Base-by-base conservation (phyloP, 768 basidiomycete species). In the Suillus spraguei region DNA sequence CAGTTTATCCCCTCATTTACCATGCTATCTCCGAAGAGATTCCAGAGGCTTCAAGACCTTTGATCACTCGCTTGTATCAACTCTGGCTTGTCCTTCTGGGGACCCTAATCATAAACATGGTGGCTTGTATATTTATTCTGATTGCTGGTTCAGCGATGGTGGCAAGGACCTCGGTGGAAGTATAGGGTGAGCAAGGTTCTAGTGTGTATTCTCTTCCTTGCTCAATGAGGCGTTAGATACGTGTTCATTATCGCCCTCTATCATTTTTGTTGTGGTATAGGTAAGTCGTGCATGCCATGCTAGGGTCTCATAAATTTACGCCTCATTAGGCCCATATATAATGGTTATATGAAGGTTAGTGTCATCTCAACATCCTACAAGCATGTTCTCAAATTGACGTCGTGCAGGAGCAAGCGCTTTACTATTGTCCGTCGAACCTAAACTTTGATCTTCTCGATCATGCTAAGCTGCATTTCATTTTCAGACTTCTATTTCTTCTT, bases 241-340 rank as follows among this genome's bases (percentile, higher is more conserved):
- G 60, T 95, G 46, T 81, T 93, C 60, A 78, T 96, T 59, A 97
- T 98, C 70, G 77, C 87, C 13, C 85, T 42, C 74, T 87, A 41
- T 95, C 93, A 16, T 99, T 99, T 81, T 81, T 98, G 65, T 82
- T 95, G 65, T 98, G 97, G 97, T 99, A 97, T 76, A 87, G 95
- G 92, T 91, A 66, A 71, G 90, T 73, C 28, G 67, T 58, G 59
- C 47, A 60, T 41, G 53, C 54, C 59, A 59, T 60, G 61, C 4
- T 9, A 60, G 62, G 49, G 32, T 63, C 8, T 59, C 62, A 49
- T 17, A 65, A 64, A 61, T 41, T 59, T 42, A 61, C 60, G 62
- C 64, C 35, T 61, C 59, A 39, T 36, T 65, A 94, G 94, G 71
- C 96, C 97, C 17, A 92, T 96, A 72, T 99, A 99, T 81, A 96